Conservation (phyloP, 179 eudicot species). For the Camellia oleifera region DNA sequence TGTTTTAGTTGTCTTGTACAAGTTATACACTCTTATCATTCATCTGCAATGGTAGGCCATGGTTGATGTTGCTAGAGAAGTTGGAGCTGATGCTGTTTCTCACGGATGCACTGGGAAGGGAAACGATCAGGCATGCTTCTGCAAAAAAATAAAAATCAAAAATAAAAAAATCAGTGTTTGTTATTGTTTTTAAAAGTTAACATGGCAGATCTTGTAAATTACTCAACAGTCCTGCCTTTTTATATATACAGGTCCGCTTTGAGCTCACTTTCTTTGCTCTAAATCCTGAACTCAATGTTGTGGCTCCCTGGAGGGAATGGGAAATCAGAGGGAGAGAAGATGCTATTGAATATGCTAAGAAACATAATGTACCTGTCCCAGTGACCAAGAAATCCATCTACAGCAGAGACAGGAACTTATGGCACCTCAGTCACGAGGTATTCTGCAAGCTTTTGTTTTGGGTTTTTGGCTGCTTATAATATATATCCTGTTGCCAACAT, state of each 20-base stretch:
- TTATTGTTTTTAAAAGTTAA: not conserved
- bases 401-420: slow-evolving; percentile 93
- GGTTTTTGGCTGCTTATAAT: not conserved
- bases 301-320: slow-evolving; percentile 99
- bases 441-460: not conserved
- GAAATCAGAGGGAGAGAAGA: slow-evolving; percentile 93
- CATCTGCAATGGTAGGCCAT: slow-evolving; percentile 59
- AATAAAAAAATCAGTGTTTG: not conserved
- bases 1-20: not conserved
- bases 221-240: not conserved
- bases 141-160: not conserved
- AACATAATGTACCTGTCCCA: slow-evolving; percentile 90
- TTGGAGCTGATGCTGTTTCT: slow-evolving; percentile 97
- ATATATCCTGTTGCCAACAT: not conserved
- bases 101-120: slow-evolving; percentile 99
- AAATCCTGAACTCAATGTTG: slow-evolving; percentile 83
- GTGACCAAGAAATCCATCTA: slow-evolving; percentile 97
- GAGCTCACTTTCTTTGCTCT: slow-evolving; percentile 95
- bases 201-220: not conserved
- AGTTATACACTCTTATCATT: not conserved
- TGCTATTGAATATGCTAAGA: slow-evolving; percentile 92
- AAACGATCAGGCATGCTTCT: slow-evolving; percentile 74
- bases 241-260: slow-evolving; percentile 69
- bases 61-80: slow-evolving; percentile 97
- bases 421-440: slow-evolving; percentile 99